Percentiles rank a stretch among this genome's conserved stretches.
Conservation (phyloP, 1,284 basidiomycete species). For the Phaffia rhodozyma region DNA sequence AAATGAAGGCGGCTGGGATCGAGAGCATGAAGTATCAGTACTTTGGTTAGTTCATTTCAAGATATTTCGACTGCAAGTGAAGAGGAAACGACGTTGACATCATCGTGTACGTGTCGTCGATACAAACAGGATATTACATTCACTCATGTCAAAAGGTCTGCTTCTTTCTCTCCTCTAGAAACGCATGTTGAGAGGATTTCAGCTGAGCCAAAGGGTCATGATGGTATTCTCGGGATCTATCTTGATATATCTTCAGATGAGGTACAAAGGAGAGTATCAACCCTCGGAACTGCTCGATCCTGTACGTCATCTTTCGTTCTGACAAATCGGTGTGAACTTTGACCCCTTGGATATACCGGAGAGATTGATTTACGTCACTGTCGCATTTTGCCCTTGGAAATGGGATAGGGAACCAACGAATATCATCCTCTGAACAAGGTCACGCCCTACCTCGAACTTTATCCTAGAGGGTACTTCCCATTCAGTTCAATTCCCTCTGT, state of each 20-base stretch:
- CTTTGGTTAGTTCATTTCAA: slow-evolving; percentile 52
- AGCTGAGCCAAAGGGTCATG: too few relatives aligned
- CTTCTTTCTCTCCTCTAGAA: not conserved
- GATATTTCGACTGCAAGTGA: not conserved
- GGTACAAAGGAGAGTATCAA: slow-evolving; percentile 83
- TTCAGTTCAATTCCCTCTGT: slow-evolving; percentile 23
- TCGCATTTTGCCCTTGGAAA: not conserved
- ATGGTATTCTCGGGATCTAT: not conserved
- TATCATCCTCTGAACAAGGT: slow-evolving; percentile 60
- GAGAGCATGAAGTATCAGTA: slow-evolving; percentile 55
- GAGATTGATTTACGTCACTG: slow-evolving; percentile 2
- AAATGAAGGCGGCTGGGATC: slow-evolving; percentile 60
- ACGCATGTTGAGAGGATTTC: too few relatives aligned
- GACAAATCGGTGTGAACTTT: not conserved
- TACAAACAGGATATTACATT: slow-evolving; percentile 67
- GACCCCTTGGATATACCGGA: not conserved
- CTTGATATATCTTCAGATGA: slow-evolving; percentile 46
- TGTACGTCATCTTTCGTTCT: slow-evolving; percentile 36
- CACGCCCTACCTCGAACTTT: slow-evolving; percentile 48
- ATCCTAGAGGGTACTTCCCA: slow-evolving; percentile 30
- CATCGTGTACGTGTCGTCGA: not conserved
- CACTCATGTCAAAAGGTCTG: slow-evolving; percentile 66
- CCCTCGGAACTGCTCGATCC: slow-evolving; percentile 86
- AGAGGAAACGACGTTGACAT: too few relatives aligned
- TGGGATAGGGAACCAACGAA: slow-evolving; percentile 52